phyloP scores from a whole-genome alignment of 495 filamentous ascomycete species.

The Neurospora sp. region DNA sequence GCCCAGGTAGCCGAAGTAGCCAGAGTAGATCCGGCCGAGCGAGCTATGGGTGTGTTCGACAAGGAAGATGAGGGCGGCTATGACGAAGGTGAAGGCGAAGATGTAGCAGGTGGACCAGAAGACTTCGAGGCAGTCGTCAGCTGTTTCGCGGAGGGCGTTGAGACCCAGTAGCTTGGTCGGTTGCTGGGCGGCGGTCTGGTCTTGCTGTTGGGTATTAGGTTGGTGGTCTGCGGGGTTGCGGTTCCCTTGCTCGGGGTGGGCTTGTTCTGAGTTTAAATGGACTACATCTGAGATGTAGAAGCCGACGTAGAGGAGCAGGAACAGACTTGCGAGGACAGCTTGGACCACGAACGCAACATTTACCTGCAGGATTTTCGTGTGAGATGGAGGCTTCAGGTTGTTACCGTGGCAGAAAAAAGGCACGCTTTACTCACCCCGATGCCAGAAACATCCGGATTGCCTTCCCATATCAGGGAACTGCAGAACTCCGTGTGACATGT shows the following conservation, averaged over 20 bases:
- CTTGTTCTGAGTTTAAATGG: neutral
- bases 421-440: neutral
- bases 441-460: neutral
- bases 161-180: neutral
- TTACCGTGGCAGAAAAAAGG: too few relatives aligned
- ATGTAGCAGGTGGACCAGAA: neutral
- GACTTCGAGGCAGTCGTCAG: neutral
- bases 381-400: too few relatives aligned
- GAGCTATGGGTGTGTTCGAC: neutral
- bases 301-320: neutral
- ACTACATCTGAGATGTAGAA: neutral
- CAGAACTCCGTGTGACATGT: neutral
- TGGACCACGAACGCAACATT: neutral
- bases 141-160: neutral
- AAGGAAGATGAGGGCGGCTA: neutral
- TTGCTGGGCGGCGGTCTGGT: neutral
- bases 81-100: neutral
- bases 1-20: constrained; percentile 80
- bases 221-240: neutral
- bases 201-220: neutral
- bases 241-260: neutral
- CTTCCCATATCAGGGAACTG: neutral
- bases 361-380: neutral
- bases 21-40: constrained; percentile 3
- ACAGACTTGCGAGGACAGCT: neutral